Conservation (phyloP, 345 rosid species). For the Rhizophora mangle region DNA sequence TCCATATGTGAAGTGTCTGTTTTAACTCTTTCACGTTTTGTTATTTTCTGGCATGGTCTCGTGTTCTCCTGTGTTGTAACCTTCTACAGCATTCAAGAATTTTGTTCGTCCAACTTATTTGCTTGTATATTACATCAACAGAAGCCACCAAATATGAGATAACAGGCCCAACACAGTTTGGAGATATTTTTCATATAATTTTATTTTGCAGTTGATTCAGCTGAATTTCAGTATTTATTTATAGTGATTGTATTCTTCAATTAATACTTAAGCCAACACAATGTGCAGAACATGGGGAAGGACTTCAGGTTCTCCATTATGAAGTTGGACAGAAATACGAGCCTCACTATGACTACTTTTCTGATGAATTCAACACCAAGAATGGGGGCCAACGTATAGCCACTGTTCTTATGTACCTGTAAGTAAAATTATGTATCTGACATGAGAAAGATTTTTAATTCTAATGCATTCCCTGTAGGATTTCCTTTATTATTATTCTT, state of each 20-base stretch:
- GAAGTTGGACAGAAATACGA: slow-evolving; percentile 93
- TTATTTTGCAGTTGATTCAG: slow-evolving; percentile 1
- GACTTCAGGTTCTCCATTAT: slow-evolving; percentile 90
- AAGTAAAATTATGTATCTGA: slow-evolving; percentile 26
- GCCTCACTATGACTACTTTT: slow-evolving; percentile 91
- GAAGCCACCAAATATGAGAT: too few relatives aligned
- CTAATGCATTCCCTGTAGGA: slow-evolving; percentile 2
- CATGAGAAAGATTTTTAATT: neutral
- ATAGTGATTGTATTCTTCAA: neutral
- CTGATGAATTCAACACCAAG: slow-evolving; percentile 73
- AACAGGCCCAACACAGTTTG: too few relatives aligned
- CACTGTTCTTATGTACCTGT: slow-evolving; percentile 97
- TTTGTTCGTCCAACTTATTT: too few relatives aligned
- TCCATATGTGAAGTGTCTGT: neutral
- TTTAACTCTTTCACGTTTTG: neutral
- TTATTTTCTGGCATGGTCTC: neutral
- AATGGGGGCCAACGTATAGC: slow-evolving; percentile 98
- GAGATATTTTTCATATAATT: too few relatives aligned
- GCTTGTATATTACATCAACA: too few relatives aligned
- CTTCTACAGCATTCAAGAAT: too few relatives aligned
- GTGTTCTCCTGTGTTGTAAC: neutral
- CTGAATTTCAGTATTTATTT: neutral
- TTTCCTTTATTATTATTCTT: neutral
- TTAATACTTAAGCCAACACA: slow-evolving; percentile 6
- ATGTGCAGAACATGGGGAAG: slow-evolving; percentile 85